These are phyloP conservation scores for Fusarium haematococcum DNA, from an alignment of 2,329 filamentous ascomycete species.

Conservation along the genomic window DNA sequence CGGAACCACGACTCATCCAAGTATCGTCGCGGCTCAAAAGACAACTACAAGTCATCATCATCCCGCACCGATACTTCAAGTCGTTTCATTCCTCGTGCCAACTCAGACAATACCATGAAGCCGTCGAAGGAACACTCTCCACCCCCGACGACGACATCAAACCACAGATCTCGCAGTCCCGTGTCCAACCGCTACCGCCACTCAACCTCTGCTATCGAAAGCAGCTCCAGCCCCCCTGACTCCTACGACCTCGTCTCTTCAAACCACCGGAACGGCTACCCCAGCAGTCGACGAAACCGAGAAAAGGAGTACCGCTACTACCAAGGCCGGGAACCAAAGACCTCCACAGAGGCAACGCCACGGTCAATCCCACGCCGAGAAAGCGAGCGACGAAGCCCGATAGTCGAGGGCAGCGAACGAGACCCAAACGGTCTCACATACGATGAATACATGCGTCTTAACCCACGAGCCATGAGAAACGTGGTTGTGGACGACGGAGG, in stretches of 20 bases:
- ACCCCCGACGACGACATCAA: constrained; percentile 5
- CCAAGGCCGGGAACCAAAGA: constrained; percentile 39
- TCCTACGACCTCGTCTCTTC: constrained; percentile 26
- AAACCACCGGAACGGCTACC: constrained; percentile 14
- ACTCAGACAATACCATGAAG: constrained; percentile 33
- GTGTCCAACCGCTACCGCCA: constrained; percentile 37
- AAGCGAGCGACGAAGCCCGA: constrained; percentile 30
- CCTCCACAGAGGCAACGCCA: constrained; percentile 29
- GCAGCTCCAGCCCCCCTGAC: constrained; percentile 17
- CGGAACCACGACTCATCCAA: constrained; percentile 26
- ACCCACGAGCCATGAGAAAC: constrained; percentile 30
- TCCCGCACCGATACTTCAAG: constrained; percentile 29
- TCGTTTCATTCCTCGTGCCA: constrained; percentile 26
- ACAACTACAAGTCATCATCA: constrained; percentile 30
- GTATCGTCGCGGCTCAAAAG: constrained; percentile 31
- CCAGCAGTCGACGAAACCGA: constrained; percentile 34
- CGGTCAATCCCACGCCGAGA: constrained; percentile 25
- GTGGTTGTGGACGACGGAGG: constrained; percentile 31
- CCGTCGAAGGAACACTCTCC: constrained; percentile 30
- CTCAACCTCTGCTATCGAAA: constrained; percentile 28
- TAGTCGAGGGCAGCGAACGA: constrained; percentile 26
- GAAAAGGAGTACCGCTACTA: constrained; percentile 46
- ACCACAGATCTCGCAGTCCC: constrained; percentile 35
- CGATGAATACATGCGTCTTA: constrained; percentile 38
- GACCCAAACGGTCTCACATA: constrained; percentile 35